Percentiles rank a stretch among this genome's conserved stretches.
phyloP scores from a whole-genome alignment of 495 filamentous ascomycete genomes.

The Penicillium simplicissimum region DNA sequence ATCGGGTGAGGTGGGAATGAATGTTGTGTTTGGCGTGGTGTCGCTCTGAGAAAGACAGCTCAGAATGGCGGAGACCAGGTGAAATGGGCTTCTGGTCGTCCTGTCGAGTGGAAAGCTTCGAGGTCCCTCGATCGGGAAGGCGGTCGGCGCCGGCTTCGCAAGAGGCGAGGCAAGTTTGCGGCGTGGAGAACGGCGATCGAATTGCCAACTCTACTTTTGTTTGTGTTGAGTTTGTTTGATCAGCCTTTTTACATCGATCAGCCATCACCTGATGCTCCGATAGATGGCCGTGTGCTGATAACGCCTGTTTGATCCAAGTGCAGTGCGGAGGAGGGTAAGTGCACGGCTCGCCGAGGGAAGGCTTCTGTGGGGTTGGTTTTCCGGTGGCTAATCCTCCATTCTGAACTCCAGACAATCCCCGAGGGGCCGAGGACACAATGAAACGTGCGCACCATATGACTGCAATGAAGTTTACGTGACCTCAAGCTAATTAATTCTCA shows the following conservation, averaged over 20 bases:
- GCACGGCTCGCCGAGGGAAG: slow-evolving; percentile 3
- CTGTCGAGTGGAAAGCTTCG: slow-evolving; percentile 31
- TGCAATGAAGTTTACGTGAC: neutral
- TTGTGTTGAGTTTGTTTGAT: neutral
- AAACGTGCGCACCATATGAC: slow-evolving; percentile 42
- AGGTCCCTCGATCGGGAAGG: slow-evolving; percentile 27
- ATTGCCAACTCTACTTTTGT: neutral
- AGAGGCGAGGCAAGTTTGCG: slow-evolving; percentile 3
- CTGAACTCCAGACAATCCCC: neutral
- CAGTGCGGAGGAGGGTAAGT: slow-evolving; percentile 1
- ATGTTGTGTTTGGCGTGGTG: slow-evolving; percentile 14
- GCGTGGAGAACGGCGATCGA: neutral
- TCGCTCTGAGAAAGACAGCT: slow-evolving; percentile 18
- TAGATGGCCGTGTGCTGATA: neutral
- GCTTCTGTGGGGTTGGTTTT: slow-evolving; percentile 6
- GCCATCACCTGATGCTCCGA: neutral
- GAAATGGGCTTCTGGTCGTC: slow-evolving; percentile 21
- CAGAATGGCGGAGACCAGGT: slow-evolving; percentile 14
- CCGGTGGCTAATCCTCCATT: slow-evolving; percentile 6
- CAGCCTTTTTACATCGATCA: too few relatives aligned
- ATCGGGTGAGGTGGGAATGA: slow-evolving; percentile 1
- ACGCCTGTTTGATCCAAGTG: neutral
- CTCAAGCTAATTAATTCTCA: slow-evolving; percentile 34
- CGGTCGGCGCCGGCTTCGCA: slow-evolving; percentile 23
- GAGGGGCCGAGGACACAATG: slow-evolving; percentile 33